Evolutionary conservation across 2,329 filamentous ascomycete genomes (phyloP).

Genomic region (Aspergillus latus): DNA sequence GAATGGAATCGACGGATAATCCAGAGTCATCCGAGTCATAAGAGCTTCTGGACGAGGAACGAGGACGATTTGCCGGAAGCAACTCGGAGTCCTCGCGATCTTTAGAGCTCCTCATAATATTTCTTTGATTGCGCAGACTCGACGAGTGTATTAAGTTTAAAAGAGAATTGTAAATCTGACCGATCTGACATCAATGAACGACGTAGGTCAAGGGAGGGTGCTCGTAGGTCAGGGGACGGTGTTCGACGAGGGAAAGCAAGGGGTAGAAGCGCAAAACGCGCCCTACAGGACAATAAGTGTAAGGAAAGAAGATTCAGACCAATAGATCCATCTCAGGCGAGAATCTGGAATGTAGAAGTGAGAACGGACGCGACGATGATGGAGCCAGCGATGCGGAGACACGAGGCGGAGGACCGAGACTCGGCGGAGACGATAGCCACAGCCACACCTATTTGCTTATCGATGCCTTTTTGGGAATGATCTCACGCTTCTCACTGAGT

Average conservation of each 20-base stretch:
- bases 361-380: not conserved
- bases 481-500: not conserved
- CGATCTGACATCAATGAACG: not conserved
- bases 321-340: not conserved
- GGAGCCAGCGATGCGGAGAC: not conserved
- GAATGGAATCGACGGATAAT: constrained; percentile 35
- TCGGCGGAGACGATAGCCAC: constrained; percentile 3
- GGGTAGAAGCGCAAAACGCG: not conserved
- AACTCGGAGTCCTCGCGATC: constrained; percentile 27
- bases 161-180: not conserved
- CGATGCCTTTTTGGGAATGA: constrained; percentile 5
- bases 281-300: not conserved
- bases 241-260: not conserved
- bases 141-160: not conserved
- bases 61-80: constrained; percentile 28
- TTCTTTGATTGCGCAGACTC: constrained; percentile 6
- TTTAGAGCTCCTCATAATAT: constrained; percentile 29
- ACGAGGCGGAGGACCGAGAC: not conserved
- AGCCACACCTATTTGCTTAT: not conserved
- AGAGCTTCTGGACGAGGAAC: constrained; percentile 30
- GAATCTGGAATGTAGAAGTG: not conserved
- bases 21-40: constrained; percentile 38
- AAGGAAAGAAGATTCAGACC: not conserved
- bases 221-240: too few species aligned
- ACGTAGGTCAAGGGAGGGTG: not conserved